Evolutionary conservation across 2,329 filamentous ascomycete species (phyloP), one percentile per base, ranked within the genome.

Genomic region (Pestalotiopsis sp.): DNA sequence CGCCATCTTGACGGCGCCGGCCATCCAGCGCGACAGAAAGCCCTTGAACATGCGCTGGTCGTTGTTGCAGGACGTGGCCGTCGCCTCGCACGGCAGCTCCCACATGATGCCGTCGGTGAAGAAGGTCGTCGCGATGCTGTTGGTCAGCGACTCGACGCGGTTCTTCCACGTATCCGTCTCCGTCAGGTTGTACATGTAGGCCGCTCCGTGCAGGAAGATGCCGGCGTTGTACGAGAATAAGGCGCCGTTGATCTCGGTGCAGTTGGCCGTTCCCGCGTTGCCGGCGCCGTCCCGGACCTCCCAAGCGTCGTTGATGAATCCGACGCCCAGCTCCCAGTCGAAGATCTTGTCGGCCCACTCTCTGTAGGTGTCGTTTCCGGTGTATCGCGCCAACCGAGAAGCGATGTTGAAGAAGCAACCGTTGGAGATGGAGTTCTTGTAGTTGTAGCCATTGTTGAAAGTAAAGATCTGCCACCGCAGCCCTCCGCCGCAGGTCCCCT

Each of bases 391-490:
- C 5, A 97, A 84, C n/a, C 93, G 89, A 7, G 93, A 85, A 24
- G 87, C 89, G 24, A 91, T 76, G 76, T 91, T 90, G 81, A 91
- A 91, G 79, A 91, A 91, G 78, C 88, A 89, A 4, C 89, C 89
- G 80, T 91, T 91, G 62, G 88, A 88, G 71, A 91, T 90, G 22
- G 86, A 84, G 79, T 91, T 91, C 75, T 91, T 91, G 81, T 91
- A 91, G 78, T 86, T 83, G 79, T 82, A 90, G 61, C 93, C 93
- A 66, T 84, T 87, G 80, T 94, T 94, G 81, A 90, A 92, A 13
- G 88, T 84, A 81, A 91, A 94, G 70, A 97, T 92, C 81, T 97
- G 94, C 94, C 94, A 97, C 71, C 91, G 88, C 71, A 97, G 79
- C 10, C 94, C 94, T 62, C 94, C 94, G 61, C 81, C 83, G 78